Percentiles rank a stretch among this genome's conserved stretches.
Evolutionary conservation across 2,329 filamentous ascomycete genomes (phyloP).

Genomic region (Talaromyces marneffei): DNA sequence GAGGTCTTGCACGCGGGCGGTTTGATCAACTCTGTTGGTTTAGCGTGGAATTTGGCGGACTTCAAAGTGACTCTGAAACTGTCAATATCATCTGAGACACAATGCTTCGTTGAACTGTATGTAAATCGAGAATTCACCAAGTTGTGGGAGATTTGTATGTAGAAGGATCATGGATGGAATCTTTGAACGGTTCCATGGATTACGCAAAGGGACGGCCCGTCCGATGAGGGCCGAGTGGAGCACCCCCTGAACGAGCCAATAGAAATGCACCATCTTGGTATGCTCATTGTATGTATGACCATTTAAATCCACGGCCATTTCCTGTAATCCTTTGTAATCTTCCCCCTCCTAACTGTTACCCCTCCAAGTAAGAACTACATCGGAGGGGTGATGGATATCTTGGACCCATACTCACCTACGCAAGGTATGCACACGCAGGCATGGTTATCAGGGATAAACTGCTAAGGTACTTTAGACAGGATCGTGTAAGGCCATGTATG

Average conservation of each 20-base stretch:
- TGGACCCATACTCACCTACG: not conserved
- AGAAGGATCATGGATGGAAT: not conserved
- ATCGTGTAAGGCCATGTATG: not conserved
- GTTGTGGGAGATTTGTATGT: not conserved
- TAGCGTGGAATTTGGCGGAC: not conserved
- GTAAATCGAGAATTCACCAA: not conserved
- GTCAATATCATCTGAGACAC: not conserved
- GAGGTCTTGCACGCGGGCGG: not conserved
- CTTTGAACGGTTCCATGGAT: slow-evolving; percentile 1
- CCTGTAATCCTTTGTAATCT: not conserved
- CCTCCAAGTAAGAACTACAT: not conserved
- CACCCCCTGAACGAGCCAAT: not conserved
- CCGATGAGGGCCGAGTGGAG: slow-evolving; percentile 9
- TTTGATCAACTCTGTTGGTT: not conserved
- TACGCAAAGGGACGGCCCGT: slow-evolving; percentile 10
- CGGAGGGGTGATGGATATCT: not conserved
- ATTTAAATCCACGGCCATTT: not conserved
- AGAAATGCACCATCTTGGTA: not conserved
- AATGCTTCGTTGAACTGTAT: not conserved
- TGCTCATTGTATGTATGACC: not conserved
- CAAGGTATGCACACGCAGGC: not conserved
- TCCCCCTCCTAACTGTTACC: not conserved
- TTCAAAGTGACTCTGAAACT: not conserved
- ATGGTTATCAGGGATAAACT: not conserved
- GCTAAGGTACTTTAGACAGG: not conserved